These are phyloP conservation scores for Gonium pectorale DNA, from an alignment of 139 green algal species.

Conservation along the genomic window DNA sequence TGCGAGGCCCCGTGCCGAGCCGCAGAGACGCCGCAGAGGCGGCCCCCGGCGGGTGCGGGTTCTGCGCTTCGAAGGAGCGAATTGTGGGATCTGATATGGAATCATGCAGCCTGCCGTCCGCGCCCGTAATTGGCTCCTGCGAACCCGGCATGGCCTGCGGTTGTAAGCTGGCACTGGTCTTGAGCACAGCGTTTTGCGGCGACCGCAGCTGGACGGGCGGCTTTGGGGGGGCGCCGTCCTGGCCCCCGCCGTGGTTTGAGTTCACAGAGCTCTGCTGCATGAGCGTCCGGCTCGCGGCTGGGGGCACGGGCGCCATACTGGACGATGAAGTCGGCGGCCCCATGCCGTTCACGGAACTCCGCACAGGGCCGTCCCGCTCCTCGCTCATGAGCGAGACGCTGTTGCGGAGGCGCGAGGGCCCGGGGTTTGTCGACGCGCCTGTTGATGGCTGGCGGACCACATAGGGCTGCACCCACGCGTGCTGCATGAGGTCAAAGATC, in stretches of 20 bases:
- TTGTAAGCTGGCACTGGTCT: constrained; percentile 12
- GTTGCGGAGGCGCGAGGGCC: constrained; percentile 35
- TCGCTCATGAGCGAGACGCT: constrained; percentile 1
- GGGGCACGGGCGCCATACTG: no score
- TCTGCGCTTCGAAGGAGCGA: not conserved
- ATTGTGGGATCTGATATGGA: constrained; percentile 34
- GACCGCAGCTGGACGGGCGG: no score
- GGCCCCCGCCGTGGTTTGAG: no score
- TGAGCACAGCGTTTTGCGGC: no score
- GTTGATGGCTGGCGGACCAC: not conserved
- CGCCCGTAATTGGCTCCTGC: not conserved
- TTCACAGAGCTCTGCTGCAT: no score
- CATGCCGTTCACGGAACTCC: no score
- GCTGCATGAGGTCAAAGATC: constrained; percentile 19
- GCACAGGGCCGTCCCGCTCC: no score
- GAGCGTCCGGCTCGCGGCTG: no score
- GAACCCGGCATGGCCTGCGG: not conserved
- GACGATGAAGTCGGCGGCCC: no score
- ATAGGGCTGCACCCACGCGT: constrained; percentile 45
- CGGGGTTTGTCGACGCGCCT: not conserved
- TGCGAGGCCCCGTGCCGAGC: not conserved
- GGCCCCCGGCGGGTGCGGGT: not conserved
- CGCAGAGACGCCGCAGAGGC: not conserved
- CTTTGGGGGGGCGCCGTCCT: no score
- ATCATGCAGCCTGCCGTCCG: not conserved